Evolutionary conservation across 2,329 filamentous ascomycete genomes (phyloP).

Genomic region (Verruconis gallopava): DNA sequence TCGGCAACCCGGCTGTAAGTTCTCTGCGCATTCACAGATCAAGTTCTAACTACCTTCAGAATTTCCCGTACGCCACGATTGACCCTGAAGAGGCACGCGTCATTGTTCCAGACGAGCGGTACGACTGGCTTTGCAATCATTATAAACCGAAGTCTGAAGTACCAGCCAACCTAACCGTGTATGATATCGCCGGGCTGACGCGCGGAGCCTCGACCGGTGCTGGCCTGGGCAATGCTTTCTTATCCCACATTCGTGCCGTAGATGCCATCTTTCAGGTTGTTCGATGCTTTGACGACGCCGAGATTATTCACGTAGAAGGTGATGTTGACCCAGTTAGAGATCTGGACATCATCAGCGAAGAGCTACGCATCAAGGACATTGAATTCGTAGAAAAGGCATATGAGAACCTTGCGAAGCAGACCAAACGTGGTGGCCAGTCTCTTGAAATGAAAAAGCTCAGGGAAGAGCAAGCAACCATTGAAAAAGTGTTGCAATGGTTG

Average conservation of each 20-base stretch:
- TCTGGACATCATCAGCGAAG: slow-evolving; percentile 91
- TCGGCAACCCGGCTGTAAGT: slow-evolving; percentile 91
- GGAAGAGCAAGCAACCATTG: slow-evolving; percentile 85
- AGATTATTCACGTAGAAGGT: slow-evolving; percentile 99
- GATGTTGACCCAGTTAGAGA: slow-evolving; percentile 93
- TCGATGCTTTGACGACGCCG: slow-evolving; percentile 93
- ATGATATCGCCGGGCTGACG: slow-evolving; percentile 95
- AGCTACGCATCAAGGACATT: slow-evolving; percentile 94
- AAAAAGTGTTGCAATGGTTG: slow-evolving; percentile 73
- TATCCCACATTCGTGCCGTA: slow-evolving; percentile 96
- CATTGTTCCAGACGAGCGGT: slow-evolving; percentile 89
- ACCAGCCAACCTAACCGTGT: slow-evolving; percentile 95
- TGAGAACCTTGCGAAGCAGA: slow-evolving; percentile 88
- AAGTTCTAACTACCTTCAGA: slow-evolving; percentile 44
- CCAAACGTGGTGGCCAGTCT: slow-evolving; percentile 81
- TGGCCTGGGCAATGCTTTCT: slow-evolving; percentile 92
- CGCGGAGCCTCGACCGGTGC: slow-evolving; percentile 93
- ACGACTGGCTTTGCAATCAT: slow-evolving; percentile 88
- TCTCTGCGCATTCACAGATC: slow-evolving; percentile 5
- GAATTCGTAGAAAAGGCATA: slow-evolving; percentile 96
- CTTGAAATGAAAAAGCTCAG: slow-evolving; percentile 96
- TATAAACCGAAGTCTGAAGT: slow-evolving; percentile 97
- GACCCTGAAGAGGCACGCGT: slow-evolving; percentile 97
- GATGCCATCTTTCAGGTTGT: slow-evolving; percentile 98
- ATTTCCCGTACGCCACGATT: slow-evolving; percentile 98